Percentiles rank a stretch among this genome's conserved stretches.
Conservation (phyloP, 1,139 yeast species). For the Yamadazyma triangularis region DNA sequence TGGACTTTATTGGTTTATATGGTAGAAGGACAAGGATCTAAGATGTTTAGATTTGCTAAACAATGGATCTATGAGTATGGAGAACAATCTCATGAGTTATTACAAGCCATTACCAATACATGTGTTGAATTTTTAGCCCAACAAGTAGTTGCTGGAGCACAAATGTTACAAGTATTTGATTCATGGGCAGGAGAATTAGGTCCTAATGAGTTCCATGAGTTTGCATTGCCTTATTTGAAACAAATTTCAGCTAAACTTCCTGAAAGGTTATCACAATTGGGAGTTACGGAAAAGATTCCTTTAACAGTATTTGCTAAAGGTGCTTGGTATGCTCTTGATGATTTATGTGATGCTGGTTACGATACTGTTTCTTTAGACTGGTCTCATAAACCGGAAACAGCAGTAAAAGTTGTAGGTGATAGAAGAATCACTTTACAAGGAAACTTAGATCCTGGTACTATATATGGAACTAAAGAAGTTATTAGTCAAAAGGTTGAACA, state of each 20-base stretch:
- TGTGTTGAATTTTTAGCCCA: slow-evolving; percentile 90
- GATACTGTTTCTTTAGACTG: slow-evolving; percentile 89
- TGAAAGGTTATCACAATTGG: slow-evolving; percentile 62
- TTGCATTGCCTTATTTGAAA: slow-evolving; percentile 80
- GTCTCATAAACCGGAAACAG: slow-evolving; percentile 83
- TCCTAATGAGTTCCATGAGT: slow-evolving; percentile 81
- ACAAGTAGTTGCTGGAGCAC: slow-evolving; percentile 97
- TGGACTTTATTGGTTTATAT: slow-evolving; percentile 96
- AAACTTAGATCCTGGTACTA: slow-evolving; percentile 90
- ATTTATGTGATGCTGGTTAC: slow-evolving; percentile 79
- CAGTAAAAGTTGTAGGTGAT: slow-evolving; percentile 70
- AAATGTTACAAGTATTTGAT: slow-evolving; percentile 93
- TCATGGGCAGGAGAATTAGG: slow-evolving; percentile 98
- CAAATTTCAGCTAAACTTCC: slow-evolving; percentile 75
- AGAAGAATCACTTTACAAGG: slow-evolving; percentile 87
- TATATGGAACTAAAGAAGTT: slow-evolving; percentile 82
- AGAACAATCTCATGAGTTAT: slow-evolving; percentile 62
- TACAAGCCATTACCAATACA: slow-evolving; percentile 80
- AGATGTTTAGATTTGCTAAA: slow-evolving; percentile 84
- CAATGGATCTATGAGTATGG: slow-evolving; percentile 87
- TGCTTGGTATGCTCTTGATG: slow-evolving; percentile 95
- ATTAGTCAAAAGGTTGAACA: slow-evolving; percentile 77
- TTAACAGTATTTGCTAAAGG: slow-evolving; percentile 92
- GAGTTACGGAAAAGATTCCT: slow-evolving; percentile 70
- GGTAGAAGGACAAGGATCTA: slow-evolving; percentile 97